Evolutionary conservation across 345 rosid genomes (phyloP), one percentile per base, ranked within the genome.

Genomic region (Euclidium syriacum): DNA sequence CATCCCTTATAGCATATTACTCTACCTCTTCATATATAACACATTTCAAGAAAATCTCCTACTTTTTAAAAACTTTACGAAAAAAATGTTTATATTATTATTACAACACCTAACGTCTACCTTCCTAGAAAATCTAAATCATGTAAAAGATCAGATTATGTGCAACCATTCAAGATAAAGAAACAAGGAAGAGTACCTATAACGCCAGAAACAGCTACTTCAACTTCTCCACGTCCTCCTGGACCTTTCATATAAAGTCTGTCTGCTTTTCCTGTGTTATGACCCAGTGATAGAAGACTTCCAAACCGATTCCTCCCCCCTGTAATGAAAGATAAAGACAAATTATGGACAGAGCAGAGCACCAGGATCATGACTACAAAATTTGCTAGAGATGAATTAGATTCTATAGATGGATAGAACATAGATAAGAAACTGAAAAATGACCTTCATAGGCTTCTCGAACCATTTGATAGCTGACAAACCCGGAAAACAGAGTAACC

Each of bases 391-490:
- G n/a, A 32, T 10, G 24, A 38, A 20, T 6, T 38, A 39, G 18
- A 30, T 36, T 39, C 50, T 46, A 38, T 8, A 6, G 8, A 36
- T 53, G 46, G 4, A 70, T 24, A 26, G 47, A 16, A 27, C n/a
- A 35, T 11, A 11, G 6, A 34, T 30, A 19, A 14, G 19, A 49
- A 32, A 42, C 15, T 1, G 67, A 66, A 46, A 32, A 62, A 16
- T 17, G 65, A 95, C 99, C 99, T 76, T 81, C 89, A 70, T 88
- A 90, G 73, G 99, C 97, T 71, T 95, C 96, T 76, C 88, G 83
- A 68, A 95, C 99, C 97, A 95, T 90, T 74, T 84, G 97, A 80
- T 88, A 95, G 91, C 87, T 90, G 58, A 88, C 97, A 79, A 95
- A 90, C 64, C 97, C 99, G 42, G 97, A 95, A 82, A 95, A 94